Evolutionary conservation across 164 flowering plant genomes (phyloP).

Genomic region (Nelumbo lutea): DNA sequence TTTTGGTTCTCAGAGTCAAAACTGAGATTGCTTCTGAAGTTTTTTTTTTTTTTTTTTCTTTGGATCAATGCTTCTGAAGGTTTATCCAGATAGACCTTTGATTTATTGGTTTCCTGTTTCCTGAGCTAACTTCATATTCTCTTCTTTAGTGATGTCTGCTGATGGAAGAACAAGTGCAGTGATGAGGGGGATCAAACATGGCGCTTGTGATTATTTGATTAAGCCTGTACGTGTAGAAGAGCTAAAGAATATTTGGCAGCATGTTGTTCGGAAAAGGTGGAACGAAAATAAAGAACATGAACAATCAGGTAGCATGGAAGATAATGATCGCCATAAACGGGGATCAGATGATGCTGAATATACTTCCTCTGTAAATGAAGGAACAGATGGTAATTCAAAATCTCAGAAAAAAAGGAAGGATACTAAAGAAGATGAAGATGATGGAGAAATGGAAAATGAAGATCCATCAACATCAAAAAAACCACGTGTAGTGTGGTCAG

Average conservation of each 20-base stretch:
- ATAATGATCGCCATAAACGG: conserved; percentile 43
- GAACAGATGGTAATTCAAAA: conserved; percentile 47
- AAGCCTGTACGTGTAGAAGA: conserved; percentile 79
- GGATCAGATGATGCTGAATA: conserved; percentile 51
- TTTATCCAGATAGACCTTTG: not conserved
- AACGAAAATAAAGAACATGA: conserved; percentile 53
- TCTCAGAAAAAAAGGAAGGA: conserved; percentile 49
- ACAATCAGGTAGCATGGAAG: conserved; percentile 55
- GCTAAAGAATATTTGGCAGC: conserved; percentile 87
- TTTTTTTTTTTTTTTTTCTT: too few species aligned
- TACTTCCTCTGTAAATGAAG: conserved; percentile 61
- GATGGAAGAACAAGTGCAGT: conserved; percentile 66
- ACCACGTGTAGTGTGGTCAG: conserved; percentile 93
- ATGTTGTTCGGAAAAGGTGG: conserved; percentile 67
- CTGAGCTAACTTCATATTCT: conserved; percentile 11
- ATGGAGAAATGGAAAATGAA: conserved; percentile 56
- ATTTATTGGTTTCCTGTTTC: not conserved
- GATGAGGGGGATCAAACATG: conserved; percentile 72
- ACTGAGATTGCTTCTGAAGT: too few species aligned
- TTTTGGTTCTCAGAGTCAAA: too few species aligned
- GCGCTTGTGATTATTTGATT: conserved; percentile 88
- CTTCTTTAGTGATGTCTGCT: conserved; percentile 79
- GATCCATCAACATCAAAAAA: conserved; percentile 65
- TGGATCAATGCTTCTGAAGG: too few species aligned
- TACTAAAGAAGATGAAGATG: conserved; percentile 60